phyloP scores from a whole-genome alignment of 768 basidiomycete species.

The Leccinum subgranulosum region DNA sequence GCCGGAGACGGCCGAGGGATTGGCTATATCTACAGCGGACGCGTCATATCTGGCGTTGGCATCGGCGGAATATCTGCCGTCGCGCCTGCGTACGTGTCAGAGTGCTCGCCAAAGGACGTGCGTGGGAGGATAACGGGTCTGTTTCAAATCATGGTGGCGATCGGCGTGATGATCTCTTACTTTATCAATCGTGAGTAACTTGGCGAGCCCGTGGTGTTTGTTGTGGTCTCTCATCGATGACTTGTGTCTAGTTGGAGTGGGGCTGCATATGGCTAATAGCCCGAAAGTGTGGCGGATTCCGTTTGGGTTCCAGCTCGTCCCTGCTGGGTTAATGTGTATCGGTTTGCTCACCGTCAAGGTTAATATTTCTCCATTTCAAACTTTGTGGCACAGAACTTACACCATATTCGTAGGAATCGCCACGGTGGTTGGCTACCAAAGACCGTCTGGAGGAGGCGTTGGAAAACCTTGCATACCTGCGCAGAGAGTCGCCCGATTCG shows the following conservation, averaged over 20 bases:
- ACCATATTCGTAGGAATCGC: constrained; percentile 52
- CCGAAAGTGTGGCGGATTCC: constrained; percentile 65
- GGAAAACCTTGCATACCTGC: constrained; percentile 61
- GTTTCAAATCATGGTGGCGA: constrained; percentile 84
- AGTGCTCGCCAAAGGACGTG: constrained; percentile 83
- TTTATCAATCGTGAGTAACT: constrained; percentile 66
- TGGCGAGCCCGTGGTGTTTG: not conserved
- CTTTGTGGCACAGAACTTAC: constrained; percentile 9
- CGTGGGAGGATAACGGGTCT: constrained; percentile 82
- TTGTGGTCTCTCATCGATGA: constrained; percentile 4
- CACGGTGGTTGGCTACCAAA: constrained; percentile 71
- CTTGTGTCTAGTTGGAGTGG: constrained; percentile 49
- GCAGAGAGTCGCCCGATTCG: constrained; percentile 41
- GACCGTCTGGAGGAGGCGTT: constrained; percentile 53
- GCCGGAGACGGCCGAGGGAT: constrained; percentile 57
- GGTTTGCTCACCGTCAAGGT: constrained; percentile 68
- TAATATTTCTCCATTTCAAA: not conserved
- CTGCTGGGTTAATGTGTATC: constrained; percentile 65
- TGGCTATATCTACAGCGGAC: constrained; percentile 73
- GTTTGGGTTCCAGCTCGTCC: constrained; percentile 73
- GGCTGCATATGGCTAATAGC: constrained; percentile 46
- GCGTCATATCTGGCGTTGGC: constrained; percentile 76
- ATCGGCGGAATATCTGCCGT: constrained; percentile 84
- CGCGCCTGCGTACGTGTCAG: constrained; percentile 82
- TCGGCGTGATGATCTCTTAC: constrained; percentile 83